These are phyloP conservation scores for Trichoderma simmonsii DNA, from an alignment of 2,329 filamentous ascomycete genomes.

Conservation along the genomic window DNA sequence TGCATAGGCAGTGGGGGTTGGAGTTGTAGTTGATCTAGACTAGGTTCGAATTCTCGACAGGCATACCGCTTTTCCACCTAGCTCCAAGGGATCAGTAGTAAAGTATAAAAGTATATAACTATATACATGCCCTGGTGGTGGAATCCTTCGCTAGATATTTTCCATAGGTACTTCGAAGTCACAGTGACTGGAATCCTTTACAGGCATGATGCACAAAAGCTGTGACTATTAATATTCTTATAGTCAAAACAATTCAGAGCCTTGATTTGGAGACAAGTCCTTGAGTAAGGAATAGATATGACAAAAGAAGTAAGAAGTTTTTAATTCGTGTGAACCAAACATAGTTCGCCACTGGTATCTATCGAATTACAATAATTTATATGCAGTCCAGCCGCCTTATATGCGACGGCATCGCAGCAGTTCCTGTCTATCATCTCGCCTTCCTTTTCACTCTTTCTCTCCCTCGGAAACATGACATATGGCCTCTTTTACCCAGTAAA, in stretches of 20 bases:
- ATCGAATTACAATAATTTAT: background rate
- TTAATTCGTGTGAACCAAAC: background rate
- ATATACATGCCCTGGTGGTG: background rate
- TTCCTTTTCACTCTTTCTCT: background rate
- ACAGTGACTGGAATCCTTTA: background rate
- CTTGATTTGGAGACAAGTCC: background rate
- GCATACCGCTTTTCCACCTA: background rate
- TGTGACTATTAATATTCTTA: background rate
- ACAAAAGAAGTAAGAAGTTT: background rate
- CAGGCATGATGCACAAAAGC: background rate
- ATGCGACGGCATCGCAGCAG: background rate
- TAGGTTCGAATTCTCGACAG: background rate
- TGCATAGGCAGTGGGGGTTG: background rate
- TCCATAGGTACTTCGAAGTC: background rate
- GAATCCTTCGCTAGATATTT: background rate
- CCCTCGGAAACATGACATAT: background rate
- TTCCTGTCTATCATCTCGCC: background rate
- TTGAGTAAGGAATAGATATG: fast-evolving
- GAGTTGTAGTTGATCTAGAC: background rate
- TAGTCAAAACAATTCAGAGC: background rate
- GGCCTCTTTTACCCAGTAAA: background rate
- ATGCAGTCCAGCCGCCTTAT: background rate
- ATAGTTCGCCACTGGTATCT: background rate
- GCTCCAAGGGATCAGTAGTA: background rate
- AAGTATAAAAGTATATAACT: background rate